These are phyloP conservation scores for Furcasterigmium sp. DNA, from an alignment of 2,329 filamentous ascomycete species.

Conservation along the genomic window DNA sequence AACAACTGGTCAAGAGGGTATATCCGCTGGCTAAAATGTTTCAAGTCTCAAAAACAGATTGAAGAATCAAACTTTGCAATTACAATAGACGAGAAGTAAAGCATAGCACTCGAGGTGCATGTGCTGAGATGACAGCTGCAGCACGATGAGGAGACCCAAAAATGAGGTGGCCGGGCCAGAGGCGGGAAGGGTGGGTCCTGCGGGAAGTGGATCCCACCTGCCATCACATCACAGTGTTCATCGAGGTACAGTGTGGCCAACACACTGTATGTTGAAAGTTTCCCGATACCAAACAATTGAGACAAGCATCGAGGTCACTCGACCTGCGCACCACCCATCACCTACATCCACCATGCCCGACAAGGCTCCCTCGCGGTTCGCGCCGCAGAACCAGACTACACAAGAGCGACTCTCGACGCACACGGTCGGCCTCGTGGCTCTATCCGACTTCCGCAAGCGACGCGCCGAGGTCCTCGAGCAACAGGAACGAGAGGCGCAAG, in stretches of 20 bases:
- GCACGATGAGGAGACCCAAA: background rate
- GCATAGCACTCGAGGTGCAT: too few species aligned
- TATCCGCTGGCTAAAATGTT: too few species aligned
- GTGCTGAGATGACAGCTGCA: too few species aligned
- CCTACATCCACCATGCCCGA: slow-evolving; percentile 33
- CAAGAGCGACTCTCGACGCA: slow-evolving; percentile 79
- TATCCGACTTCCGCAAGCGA: slow-evolving; percentile 93
- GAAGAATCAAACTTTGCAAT: too few species aligned
- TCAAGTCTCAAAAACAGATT: too few species aligned
- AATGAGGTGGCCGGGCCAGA: slow-evolving; percentile 2
- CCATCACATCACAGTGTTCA: background rate
- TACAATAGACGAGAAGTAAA: too few species aligned
- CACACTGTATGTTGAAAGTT: background rate
- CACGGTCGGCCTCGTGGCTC: slow-evolving; percentile 84
- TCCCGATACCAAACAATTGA: too few species aligned
- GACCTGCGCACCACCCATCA: background rate
- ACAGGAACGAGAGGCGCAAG: slow-evolving; percentile 75
- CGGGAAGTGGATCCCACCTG: slow-evolving; percentile 3
- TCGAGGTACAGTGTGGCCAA: background rate
- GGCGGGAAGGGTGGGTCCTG: slow-evolving; percentile 2
- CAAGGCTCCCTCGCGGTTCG: slow-evolving; percentile 55
- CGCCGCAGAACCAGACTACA: slow-evolving; percentile 68
- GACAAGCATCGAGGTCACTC: background rate
- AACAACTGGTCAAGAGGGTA: too few species aligned
- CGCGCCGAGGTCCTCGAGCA: slow-evolving; percentile 91